These are phyloP conservation scores for Leucocoprinus sp. DNA, from an alignment of 768 basidiomycete genomes.

Conservation along the genomic window DNA sequence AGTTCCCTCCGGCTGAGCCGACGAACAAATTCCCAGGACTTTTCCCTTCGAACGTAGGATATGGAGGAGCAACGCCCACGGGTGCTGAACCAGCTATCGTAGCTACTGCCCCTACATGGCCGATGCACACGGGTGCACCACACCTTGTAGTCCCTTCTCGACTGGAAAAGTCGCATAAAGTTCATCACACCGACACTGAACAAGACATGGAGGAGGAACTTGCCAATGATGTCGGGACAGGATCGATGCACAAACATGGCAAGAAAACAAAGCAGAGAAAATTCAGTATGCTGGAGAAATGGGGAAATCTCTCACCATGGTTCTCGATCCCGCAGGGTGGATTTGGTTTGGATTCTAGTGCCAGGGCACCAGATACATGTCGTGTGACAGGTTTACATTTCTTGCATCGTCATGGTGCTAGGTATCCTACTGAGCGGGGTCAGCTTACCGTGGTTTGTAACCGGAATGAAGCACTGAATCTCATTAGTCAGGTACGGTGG, in stretches of 20 bases:
- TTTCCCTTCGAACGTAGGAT: slow-evolving; percentile 73
- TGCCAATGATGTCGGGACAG: slow-evolving; percentile 8
- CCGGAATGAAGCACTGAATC: background rate
- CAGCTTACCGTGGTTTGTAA: slow-evolving; percentile 18
- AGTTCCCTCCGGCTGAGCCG: slow-evolving; percentile 65
- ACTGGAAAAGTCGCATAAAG: slow-evolving; percentile 16
- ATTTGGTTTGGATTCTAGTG: slow-evolving; percentile 68
- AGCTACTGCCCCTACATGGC: slow-evolving; percentile 70
- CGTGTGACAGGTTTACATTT: slow-evolving; percentile 68
- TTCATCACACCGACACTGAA: background rate
- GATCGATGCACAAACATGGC: slow-evolving; percentile 4
- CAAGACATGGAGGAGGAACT: slow-evolving; percentile 11
- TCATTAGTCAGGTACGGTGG: slow-evolving; percentile 51
- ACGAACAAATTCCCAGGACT: slow-evolving; percentile 65
- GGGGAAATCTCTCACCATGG: slow-evolving; percentile 87
- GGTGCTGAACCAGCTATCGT: slow-evolving; percentile 71
- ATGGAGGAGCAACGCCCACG: slow-evolving; percentile 71
- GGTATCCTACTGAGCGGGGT: slow-evolving; percentile 62
- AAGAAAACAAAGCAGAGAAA: slow-evolving; percentile 22
- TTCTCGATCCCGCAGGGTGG: slow-evolving; percentile 57
- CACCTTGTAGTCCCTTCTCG: slow-evolving; percentile 48
- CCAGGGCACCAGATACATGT: slow-evolving; percentile 64
- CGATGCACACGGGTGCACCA: slow-evolving; percentile 62
- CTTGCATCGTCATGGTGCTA: slow-evolving; percentile 76
- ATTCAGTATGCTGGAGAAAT: slow-evolving; percentile 66